These are phyloP conservation scores for Globisporangium polare DNA, from an alignment of 352 stramenopile genomes.

Conservation along the genomic window DNA sequence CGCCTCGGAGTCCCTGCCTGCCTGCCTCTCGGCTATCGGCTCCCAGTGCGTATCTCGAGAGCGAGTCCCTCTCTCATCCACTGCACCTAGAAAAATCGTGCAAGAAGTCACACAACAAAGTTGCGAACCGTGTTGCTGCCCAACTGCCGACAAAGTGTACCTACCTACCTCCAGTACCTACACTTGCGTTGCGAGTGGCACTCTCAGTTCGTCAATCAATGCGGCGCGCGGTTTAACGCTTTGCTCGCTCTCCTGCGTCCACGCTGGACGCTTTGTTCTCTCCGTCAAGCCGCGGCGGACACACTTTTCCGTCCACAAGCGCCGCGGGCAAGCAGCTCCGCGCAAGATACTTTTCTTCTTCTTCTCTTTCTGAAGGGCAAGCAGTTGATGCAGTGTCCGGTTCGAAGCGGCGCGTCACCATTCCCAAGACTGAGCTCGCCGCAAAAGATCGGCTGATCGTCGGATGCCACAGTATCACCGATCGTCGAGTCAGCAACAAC, in stretches of 20 bases:
- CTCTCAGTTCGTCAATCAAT: not conserved
- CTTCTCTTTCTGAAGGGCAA: not conserved
- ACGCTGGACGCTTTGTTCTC: not conserved
- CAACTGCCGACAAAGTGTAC: constrained; percentile 3
- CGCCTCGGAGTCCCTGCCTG: not conserved
- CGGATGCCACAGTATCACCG: too few species aligned
- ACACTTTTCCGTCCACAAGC: not conserved
- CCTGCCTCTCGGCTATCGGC: not conserved
- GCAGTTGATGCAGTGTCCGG: not conserved
- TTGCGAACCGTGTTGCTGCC: not conserved
- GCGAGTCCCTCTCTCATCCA: constrained; percentile 1
- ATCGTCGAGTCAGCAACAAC: constrained; percentile 3
- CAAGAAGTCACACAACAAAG: not conserved
- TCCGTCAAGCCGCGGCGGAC: not conserved
- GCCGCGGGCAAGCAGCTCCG: too few species aligned
- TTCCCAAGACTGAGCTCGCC: not conserved
- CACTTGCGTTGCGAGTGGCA: not conserved
- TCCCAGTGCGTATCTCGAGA: too few species aligned
- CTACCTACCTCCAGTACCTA: not conserved
- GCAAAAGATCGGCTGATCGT: not conserved
- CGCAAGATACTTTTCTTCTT: not conserved
- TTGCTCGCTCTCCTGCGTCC: not conserved
- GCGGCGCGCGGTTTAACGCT: not conserved
- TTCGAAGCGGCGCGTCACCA: not conserved
- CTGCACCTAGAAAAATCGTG: not conserved